phyloP scores from a whole-genome alignment of 2,329 filamentous ascomycete species.

The Calonectria henricotiae region DNA sequence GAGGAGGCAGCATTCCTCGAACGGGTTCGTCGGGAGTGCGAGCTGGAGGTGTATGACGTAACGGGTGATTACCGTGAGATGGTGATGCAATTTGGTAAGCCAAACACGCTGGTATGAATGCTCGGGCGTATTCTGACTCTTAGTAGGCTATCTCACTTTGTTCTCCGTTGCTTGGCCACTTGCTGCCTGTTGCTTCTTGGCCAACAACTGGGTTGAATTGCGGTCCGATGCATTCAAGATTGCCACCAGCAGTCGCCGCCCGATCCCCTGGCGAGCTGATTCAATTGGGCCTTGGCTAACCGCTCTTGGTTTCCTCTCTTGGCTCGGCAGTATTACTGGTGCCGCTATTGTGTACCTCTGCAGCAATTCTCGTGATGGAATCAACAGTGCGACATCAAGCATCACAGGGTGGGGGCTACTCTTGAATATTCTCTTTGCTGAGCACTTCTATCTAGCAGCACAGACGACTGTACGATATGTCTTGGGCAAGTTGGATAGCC shows the following conservation, averaged over 20 bases:
- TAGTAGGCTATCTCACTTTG: slow-evolving; percentile 84
- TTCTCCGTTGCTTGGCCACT: slow-evolving; percentile 97
- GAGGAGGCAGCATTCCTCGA: slow-evolving; percentile 87
- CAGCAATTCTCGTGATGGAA: slow-evolving; percentile 77
- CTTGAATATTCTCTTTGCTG: slow-evolving; percentile 85
- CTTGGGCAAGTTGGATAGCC: slow-evolving; percentile 87
- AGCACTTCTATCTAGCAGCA: slow-evolving; percentile 90
- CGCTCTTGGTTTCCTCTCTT: slow-evolving; percentile 89
- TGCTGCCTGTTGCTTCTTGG: slow-evolving; percentile 88
- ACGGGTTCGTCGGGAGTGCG: slow-evolving; percentile 86
- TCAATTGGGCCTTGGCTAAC: slow-evolving; percentile 95
- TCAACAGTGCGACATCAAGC: slow-evolving; percentile 68
- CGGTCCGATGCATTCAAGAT: slow-evolving; percentile 96
- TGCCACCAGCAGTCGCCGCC: slow-evolving; percentile 88
- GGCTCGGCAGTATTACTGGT: slow-evolving; percentile 91
- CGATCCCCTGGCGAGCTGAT: slow-evolving; percentile 90
- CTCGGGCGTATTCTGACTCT: slow-evolving; percentile 28
- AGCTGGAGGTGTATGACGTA: slow-evolving; percentile 89
- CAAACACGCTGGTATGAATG: not conserved
- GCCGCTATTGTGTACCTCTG: slow-evolving; percentile 94
- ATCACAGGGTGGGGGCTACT: slow-evolving; percentile 88
- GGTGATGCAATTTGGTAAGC: slow-evolving; percentile 82
- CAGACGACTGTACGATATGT: slow-evolving; percentile 81
- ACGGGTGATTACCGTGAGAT: slow-evolving; percentile 94
- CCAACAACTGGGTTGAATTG: slow-evolving; percentile 97